A percentile compares a stretch with the other conserved stretches of the same genome.
Conservation (phyloP, 2,329 filamentous ascomycete species). For the Penicillium capsulatum region DNA sequence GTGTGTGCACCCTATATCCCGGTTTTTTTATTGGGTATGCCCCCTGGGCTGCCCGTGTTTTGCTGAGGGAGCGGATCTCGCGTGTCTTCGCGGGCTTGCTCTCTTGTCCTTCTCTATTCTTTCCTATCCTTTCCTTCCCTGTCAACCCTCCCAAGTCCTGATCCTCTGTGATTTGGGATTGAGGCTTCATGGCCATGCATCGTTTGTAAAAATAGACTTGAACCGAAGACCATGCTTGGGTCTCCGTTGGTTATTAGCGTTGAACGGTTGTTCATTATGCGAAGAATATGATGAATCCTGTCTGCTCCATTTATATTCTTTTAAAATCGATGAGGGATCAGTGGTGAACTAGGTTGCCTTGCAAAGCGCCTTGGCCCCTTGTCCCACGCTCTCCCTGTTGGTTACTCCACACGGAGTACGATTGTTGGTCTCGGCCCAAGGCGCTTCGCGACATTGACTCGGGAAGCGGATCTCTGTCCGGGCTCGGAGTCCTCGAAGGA, state of each 20-base stretch:
- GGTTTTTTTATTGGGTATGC: constrained; percentile 8
- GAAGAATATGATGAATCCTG: constrained; percentile 32
- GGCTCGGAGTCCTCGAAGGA: no score
- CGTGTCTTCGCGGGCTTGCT: constrained; percentile 8
- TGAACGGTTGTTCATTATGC: constrained; percentile 30
- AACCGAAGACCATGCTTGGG: constrained; percentile 23
- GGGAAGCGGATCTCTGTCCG: no score
- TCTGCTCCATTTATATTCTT: constrained; percentile 1
- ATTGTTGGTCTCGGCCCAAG: no score
- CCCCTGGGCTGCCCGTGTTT: constrained; percentile 4
- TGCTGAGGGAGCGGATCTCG: not conserved
- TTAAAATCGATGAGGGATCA: no score
- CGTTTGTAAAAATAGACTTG: constrained; percentile 40
- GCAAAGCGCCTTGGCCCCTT: no score
- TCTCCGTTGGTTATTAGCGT: constrained; percentile 36
- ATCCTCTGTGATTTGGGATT: constrained; percentile 11
- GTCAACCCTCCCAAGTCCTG: constrained; percentile 10
- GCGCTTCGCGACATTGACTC: no score
- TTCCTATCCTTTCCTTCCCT: constrained; percentile 10
- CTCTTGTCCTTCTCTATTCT: constrained; percentile 13
- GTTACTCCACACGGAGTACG: no score
- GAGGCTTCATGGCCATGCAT: constrained; percentile 24
- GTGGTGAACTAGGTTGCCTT: no score
- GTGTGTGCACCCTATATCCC: constrained; percentile 27
- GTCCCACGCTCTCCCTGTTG: no score